Percentiles rank a stretch among this genome's conserved stretches.
These are phyloP conservation scores for Candida anutae DNA, from an alignment of 1,139 yeast genomes.

Conservation along the genomic window DNA sequence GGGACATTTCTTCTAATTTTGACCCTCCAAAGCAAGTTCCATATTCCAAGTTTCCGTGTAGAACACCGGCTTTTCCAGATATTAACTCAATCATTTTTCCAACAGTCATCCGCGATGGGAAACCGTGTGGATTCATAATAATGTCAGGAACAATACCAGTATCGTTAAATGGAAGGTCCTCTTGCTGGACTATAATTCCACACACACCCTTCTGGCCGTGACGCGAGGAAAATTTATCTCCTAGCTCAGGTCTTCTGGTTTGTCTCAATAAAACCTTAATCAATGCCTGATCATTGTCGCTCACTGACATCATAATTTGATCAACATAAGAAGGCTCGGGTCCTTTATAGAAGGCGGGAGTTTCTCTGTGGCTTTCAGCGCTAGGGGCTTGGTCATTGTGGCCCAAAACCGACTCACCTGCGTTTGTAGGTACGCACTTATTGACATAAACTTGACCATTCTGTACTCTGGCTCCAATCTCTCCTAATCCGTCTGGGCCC, in stretches of 20 bases:
- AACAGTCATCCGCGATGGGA: conserved; percentile 99
- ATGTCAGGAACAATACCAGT: conserved; percentile 89
- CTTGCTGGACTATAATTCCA: conserved; percentile 94
- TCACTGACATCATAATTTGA: conserved; percentile 94
- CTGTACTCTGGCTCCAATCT: conserved; percentile 84
- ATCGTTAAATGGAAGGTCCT: conserved; percentile 92
- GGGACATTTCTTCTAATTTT: conserved; percentile 91
- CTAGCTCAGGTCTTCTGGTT: conserved; percentile 95
- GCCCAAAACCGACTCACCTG: conserved; percentile 64
- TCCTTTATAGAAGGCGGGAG: conserved; percentile 86
- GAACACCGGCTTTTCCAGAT: conserved; percentile 95
- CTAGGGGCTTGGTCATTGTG: conserved; percentile 21
- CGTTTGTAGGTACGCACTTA: conserved; percentile 84
- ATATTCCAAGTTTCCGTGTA: conserved; percentile 84
- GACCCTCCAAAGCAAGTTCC: conserved; percentile 99
- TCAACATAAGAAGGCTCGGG: conserved; percentile 95
- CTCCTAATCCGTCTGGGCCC: conserved; percentile 96
- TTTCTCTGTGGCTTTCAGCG: conserved; percentile 68
- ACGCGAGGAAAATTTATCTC: conserved; percentile 94
- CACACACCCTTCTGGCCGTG: conserved; percentile 99
- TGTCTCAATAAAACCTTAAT: conserved; percentile 89
- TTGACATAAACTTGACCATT: conserved; percentile 93
- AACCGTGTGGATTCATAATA: conserved; percentile 98
- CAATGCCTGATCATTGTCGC: conserved; percentile 91
- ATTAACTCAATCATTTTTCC: conserved; percentile 97